Base-by-base conservation (phyloP, 1,139 yeast species). In the Pichia sp. region DNA sequence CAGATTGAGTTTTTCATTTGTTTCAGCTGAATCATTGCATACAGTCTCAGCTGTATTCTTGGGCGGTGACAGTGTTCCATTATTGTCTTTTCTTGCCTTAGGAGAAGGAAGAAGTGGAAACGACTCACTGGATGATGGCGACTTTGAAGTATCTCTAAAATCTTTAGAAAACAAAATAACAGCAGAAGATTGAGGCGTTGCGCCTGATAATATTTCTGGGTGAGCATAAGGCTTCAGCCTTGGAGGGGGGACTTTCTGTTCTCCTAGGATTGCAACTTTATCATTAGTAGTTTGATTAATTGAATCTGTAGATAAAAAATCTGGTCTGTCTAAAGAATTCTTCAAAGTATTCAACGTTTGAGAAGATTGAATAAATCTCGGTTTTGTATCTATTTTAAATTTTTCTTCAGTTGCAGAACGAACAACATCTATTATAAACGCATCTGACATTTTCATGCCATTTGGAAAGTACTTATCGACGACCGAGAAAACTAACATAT, bases 381-480 rank as follows among this genome's bases (percentile, higher is more conserved):
- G 26, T 9, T 8, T 37, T 28, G 22, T 4, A 20, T 45, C 47
- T n/a, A 23, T 22, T 20, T 35, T 45, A 22, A 27, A 39, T 7
- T 37, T 20, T 20, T 45, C 48, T 8, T 28, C 40, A 20, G 25
- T 12, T 7, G 44, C 35, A 12, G 48, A 36, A 5, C 26, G 22
- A 16, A 30, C 25, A 3, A 28, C 29, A 26, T 76, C 83, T 11
- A 84, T 71, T 2, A 83, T 59, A 23, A 85, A 69, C 0, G 95
- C 86, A 48, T 84, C 89, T 23, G 67, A 65, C 74, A 83, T 76
- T 2, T 63, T 51, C 90, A 84, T 85, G 0, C 90, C 90, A 20
- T 68, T 61, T 0, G 92, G 89, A 57, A 68, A 85, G 55, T 74
- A 73, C 29, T 67, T 67, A 49, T 83, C 89, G 22, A 86, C 55